phyloP scores from a whole-genome alignment of 208 protist genomes.

The Zelonia costaricensis region DNA sequence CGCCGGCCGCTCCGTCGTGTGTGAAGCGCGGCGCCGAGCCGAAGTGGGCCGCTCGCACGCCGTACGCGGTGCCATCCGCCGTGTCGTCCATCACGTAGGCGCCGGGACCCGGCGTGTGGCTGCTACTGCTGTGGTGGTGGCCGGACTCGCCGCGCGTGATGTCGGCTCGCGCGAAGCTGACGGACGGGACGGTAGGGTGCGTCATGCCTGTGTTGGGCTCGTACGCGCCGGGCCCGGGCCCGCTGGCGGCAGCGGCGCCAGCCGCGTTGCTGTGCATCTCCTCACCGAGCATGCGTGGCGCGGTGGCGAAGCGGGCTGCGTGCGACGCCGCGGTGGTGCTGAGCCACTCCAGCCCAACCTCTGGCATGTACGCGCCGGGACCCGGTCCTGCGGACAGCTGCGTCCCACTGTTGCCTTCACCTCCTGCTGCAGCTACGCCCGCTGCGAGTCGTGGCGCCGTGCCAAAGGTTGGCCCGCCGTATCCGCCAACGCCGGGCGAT shows the following conservation, averaged over 20 bases:
- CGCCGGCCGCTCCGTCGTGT: neutral
- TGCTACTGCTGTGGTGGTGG: neutral
- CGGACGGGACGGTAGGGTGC: slow-evolving; percentile 2
- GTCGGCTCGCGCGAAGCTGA: slow-evolving; percentile 20
- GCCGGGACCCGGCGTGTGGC: slow-evolving; percentile 23
- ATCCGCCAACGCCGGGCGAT: neutral
- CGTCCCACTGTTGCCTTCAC: too few relatives aligned
- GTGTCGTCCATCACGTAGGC: slow-evolving; percentile 9
- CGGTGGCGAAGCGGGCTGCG: slow-evolving; percentile 20
- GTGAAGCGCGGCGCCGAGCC: slow-evolving; percentile 17
- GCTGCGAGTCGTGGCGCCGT: slow-evolving; percentile 12
- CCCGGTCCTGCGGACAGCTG: slow-evolving; percentile 26
- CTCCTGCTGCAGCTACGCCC: neutral
- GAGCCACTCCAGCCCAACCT: too few relatives aligned
- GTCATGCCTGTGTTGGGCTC: slow-evolving; percentile 8
- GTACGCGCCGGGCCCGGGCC: slow-evolving; percentile 40
- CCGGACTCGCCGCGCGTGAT: too few relatives aligned
- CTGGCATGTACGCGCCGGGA: slow-evolving; percentile 38
- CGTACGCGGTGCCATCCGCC: neutral
- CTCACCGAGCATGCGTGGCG: slow-evolving; percentile 4
- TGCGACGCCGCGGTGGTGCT: too few relatives aligned
- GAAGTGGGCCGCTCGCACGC: slow-evolving; percentile 7
- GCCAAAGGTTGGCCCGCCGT: slow-evolving; percentile 3
- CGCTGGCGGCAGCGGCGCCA: neutral
- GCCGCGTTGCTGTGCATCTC: neutral